Base-by-base conservation (phyloP, 2,329 filamentous ascomycete genomes). In the Microthyrium microscopicum region DNA sequence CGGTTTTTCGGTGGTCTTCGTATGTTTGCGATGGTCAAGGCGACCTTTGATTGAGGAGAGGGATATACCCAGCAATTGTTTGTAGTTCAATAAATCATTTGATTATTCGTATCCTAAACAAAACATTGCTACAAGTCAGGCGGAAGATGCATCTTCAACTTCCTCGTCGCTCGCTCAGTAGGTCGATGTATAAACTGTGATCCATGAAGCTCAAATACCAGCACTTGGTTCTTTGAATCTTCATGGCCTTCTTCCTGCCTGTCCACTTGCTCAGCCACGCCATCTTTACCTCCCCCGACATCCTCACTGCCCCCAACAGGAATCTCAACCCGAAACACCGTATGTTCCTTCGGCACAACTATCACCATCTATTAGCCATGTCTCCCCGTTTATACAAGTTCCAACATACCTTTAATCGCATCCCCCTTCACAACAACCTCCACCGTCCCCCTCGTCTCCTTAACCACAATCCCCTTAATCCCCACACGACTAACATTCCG, bases 281-380 rank as follows among this genome's bases (percentile, higher is more conserved):
- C 12, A 13, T 20, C 12, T 4, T 27, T n/a, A 11, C 15, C 16
- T 19, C 13, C 15, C n/a, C 26, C 27, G 19, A n/a, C 22, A 15
- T 33, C 29, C 13, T 16, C 13, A 25, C 22, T 25, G 22, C 42
- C 40, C 5, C 45, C 48, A 12, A 65, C 51, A 1, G 76, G 71
- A 7, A 95, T 62, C 41, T 71, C 65, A 42, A 95, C 72, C 15
- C 73, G 68, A 46, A 98, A 95, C 13, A 87, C 64, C 0, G 84
- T 87, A 25, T 84, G 77, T 50, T 92, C 84, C 51, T 98, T 98
- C 3, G 89, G 87, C 36, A 95, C 64, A 26, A 72, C 64, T 70
- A 32, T n/a, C n/a, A n/a, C n/a, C 12, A 29, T 12, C 19, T 5
- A 22, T 40, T 28, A 40, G 31, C 21, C 18, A 22, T 17, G 30